Base-by-base conservation (phyloP, 73 alveolate genomes). In the Blepharisma japonicum region DNA sequence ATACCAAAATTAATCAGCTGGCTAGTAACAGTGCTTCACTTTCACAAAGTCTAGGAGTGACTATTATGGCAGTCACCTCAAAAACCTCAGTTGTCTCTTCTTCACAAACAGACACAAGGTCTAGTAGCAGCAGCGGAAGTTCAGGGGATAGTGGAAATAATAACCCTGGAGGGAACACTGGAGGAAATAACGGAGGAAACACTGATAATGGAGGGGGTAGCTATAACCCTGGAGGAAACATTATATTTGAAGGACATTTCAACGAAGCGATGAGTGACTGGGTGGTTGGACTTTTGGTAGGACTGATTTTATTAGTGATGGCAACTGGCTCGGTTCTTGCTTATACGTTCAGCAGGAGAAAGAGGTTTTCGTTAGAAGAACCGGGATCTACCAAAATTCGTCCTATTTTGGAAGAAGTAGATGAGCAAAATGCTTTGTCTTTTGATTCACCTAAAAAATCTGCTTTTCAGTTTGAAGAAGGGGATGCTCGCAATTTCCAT, bases 241-340 rank as follows among this genome's bases (percentile, higher is more conserved):
- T 32, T 32, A 32, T 32, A 32, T 32, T 32, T 3, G 42, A 32
- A 32, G 42, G 74, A 8, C n/a, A 61, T 2, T 61, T 61, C 0
- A 25, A 61, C 2, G 18, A n/a, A 18, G 74, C 74, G 0, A 4
- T 61, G 74, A 61, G 47, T 61, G 74, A 61, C 47, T 61, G 72
- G 72, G 72, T 56, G 20, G 18, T 56, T 56, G 72, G 45, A 7
- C 7, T 61, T 20, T 25, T 61, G 14, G 74, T 39, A 8, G 48
- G 50, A 61, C 42, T 32, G 42, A 25, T 61, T 2, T 20, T 61
- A 20, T 61, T 61, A 25, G 74, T 61, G 14, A 14, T 61, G 38
- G 46, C 5, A 14, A 20, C 74, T 61, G 23, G 14, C 2, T n/a
- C 74, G 2, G 74, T 32, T 32, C 42, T 32, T 32, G 42, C 42